Evolutionary conservation across 352 stramenopile species (phyloP).

Genomic region (Phytophthora ramorum): DNA sequence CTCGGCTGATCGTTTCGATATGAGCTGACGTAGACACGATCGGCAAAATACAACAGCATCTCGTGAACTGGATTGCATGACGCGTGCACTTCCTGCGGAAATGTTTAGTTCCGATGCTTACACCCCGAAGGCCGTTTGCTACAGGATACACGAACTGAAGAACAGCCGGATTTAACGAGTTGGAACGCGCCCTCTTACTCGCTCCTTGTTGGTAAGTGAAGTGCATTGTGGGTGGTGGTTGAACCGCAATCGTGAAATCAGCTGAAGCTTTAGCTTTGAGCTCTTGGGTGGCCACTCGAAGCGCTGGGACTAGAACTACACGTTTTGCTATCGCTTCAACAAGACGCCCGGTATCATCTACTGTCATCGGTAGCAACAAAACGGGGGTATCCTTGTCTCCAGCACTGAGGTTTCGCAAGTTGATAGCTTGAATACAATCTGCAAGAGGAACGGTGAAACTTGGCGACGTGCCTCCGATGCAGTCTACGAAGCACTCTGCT

Average conservation of each 20-base stretch:
- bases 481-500: conserved; percentile 54
- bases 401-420: conserved; percentile 47
- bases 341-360: conserved; percentile 48
- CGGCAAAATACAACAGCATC: conserved; percentile 69
- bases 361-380: conserved; percentile 41
- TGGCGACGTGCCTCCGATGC: conserved; percentile 1
- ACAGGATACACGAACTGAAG: conserved; percentile 52
- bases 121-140: conserved; percentile 51
- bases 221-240: conserved; percentile 57
- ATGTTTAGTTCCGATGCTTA: conserved; percentile 54
- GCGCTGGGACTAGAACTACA: conserved; percentile 41
- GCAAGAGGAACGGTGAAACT: conserved; percentile 31
- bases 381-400: conserved; percentile 28
- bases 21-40: conserved; percentile 60
- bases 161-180: neutral
- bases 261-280: conserved; percentile 46
- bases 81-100: conserved; percentile 69
- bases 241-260: conserved; percentile 49
- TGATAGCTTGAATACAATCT: conserved; percentile 67
- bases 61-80: conserved; percentile 60
- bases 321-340: conserved; percentile 45
- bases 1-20: conserved; percentile 57
- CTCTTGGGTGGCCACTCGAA: conserved; percentile 66
- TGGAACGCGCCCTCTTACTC: neutral
- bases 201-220: conserved; percentile 35